phyloP scores from a whole-genome alignment of 176 grass and related monocot genomes.

The Pontederia paniculata region DNA sequence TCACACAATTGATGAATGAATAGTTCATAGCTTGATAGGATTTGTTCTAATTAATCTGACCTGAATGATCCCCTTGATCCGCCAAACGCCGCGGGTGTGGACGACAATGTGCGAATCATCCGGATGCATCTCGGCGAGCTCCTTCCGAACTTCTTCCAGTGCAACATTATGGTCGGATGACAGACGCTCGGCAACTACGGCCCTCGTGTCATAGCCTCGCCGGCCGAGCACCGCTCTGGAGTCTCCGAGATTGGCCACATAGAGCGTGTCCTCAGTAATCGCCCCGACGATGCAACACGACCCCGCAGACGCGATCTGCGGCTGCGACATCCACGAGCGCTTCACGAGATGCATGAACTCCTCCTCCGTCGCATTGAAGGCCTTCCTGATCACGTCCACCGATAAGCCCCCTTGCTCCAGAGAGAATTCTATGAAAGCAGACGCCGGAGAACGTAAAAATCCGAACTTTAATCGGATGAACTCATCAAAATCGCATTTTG shows the following conservation, averaged over 20 bases:
- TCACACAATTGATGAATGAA: no score
- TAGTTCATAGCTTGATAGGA: no score
- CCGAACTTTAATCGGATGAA: background rate
- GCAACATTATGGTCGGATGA: slow-evolving; percentile 30
- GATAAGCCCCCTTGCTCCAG: slow-evolving; percentile 10
- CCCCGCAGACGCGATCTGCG: slow-evolving; percentile 12
- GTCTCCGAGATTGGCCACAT: slow-evolving; percentile 35
- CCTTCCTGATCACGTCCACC: slow-evolving; percentile 20
- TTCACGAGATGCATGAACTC: slow-evolving; percentile 22
- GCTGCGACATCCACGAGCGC: slow-evolving; percentile 10
- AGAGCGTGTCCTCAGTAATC: slow-evolving; percentile 22
- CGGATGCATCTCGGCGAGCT: slow-evolving; percentile 21
- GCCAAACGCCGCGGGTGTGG: slow-evolving; percentile 4
- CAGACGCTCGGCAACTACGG: slow-evolving; percentile 3
- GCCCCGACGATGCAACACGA: slow-evolving; percentile 37
- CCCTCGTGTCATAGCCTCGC: background rate
- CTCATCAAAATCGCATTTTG: background rate
- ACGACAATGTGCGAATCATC: slow-evolving; percentile 18
- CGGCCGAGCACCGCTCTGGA: slow-evolving; percentile 33
- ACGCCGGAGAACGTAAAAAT: slow-evolving; percentile 1
- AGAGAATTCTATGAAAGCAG: slow-evolving; percentile 10
- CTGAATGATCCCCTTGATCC: slow-evolving; percentile 35
- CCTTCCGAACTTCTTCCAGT: background rate
- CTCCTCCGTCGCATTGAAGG: slow-evolving; percentile 30
- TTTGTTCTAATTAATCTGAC: background rate